Percentiles rank a stretch among this genome's conserved stretches.
phyloP scores from a whole-genome alignment of 2,329 filamentous ascomycete species.

The Monosporascus sp. region DNA sequence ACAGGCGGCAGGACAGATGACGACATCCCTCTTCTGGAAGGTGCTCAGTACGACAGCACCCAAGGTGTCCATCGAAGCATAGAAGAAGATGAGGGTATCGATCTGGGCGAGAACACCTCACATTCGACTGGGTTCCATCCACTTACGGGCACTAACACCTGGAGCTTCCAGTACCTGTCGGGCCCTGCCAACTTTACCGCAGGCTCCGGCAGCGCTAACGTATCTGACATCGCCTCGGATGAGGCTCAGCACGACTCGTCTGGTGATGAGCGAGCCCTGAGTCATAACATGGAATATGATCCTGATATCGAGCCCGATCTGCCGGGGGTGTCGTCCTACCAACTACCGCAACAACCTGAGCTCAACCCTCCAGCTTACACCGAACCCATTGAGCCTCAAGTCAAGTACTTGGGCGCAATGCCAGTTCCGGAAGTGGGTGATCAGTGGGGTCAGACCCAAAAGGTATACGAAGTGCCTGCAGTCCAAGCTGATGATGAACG shows the following conservation, averaged over 20 bases:
- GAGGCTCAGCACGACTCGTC: slow-evolving; percentile 33
- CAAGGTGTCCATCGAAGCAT: slow-evolving; percentile 35
- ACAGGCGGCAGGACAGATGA: slow-evolving; percentile 11
- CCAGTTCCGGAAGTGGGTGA: slow-evolving; percentile 25
- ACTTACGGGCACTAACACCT: slow-evolving; percentile 25
- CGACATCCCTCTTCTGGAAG: slow-evolving; percentile 12
- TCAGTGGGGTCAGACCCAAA: slow-evolving; percentile 30
- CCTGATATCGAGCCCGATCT: slow-evolving; percentile 17
- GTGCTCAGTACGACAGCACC: slow-evolving; percentile 16
- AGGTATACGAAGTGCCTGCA: slow-evolving; percentile 35
- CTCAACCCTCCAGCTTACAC: slow-evolving; percentile 14
- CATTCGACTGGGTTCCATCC: slow-evolving; percentile 18
- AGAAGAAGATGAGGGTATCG: slow-evolving; percentile 44
- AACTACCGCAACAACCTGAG: slow-evolving; percentile 16
- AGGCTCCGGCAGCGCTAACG: slow-evolving; percentile 18
- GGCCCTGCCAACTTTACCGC: slow-evolving; percentile 26
- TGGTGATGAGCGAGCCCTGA: slow-evolving; percentile 24
- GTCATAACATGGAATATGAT: slow-evolving; percentile 11
- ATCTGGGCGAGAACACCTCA: slow-evolving; percentile 30
- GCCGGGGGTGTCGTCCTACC: slow-evolving; percentile 23
- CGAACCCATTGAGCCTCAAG: slow-evolving; percentile 7
- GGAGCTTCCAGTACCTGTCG: slow-evolving; percentile 40
- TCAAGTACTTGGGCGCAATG: slow-evolving; percentile 10
- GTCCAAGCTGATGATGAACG: slow-evolving; percentile 26
- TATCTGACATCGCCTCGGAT: slow-evolving; percentile 28